phyloP scores from a whole-genome alignment of 139 green algal species.

The Chlorella sorokiniana region DNA sequence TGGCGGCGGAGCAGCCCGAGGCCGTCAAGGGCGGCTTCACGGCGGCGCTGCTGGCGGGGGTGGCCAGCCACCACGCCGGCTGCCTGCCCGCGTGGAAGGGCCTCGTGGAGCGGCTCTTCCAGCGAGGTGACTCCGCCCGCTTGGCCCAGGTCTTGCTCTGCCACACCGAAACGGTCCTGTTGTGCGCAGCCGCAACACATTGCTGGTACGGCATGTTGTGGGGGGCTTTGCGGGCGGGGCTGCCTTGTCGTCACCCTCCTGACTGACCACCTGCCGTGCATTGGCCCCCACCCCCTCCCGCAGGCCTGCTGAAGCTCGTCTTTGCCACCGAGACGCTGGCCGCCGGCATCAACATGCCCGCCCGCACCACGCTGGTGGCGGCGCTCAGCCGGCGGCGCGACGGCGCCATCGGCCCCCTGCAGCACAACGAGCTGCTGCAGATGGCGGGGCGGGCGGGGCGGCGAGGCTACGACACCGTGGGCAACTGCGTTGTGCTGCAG shows the following conservation, averaged over 20 bases:
- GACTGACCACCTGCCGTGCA: not conserved
- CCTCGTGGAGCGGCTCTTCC: slow-evolving; percentile 90
- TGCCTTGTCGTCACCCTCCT: not conserved
- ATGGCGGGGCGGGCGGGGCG: slow-evolving; percentile 74
- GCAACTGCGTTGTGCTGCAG: slow-evolving; percentile 80
- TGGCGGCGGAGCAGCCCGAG: slow-evolving; percentile 73
- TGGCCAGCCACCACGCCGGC: slow-evolving; percentile 92
- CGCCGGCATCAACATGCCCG: slow-evolving; percentile 98
- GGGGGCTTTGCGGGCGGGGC: not conserved
- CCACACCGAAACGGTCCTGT: not conserved
- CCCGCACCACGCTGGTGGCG: slow-evolving; percentile 86
- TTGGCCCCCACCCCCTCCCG: not conserved
- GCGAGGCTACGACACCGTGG: slow-evolving; percentile 80
- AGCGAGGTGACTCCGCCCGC: slow-evolving; percentile 51
- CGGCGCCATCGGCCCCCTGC: slow-evolving; percentile 55
- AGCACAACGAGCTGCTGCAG: slow-evolving; percentile 91
- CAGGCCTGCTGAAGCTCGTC: slow-evolving; percentile 81
- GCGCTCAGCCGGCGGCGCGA: slow-evolving; percentile 70
- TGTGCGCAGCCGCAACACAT: not conserved
- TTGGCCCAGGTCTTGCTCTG: not conserved
- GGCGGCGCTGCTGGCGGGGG: slow-evolving; percentile 68
- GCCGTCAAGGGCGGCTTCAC: slow-evolving; percentile 71
- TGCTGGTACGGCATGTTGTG: not conserved
- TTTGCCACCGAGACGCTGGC: slow-evolving; percentile 98
- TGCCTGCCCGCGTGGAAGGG: slow-evolving; percentile 92